Conservation (phyloP, 2,329 filamentous ascomycete species). For the Ophiobolus disseminans region DNA sequence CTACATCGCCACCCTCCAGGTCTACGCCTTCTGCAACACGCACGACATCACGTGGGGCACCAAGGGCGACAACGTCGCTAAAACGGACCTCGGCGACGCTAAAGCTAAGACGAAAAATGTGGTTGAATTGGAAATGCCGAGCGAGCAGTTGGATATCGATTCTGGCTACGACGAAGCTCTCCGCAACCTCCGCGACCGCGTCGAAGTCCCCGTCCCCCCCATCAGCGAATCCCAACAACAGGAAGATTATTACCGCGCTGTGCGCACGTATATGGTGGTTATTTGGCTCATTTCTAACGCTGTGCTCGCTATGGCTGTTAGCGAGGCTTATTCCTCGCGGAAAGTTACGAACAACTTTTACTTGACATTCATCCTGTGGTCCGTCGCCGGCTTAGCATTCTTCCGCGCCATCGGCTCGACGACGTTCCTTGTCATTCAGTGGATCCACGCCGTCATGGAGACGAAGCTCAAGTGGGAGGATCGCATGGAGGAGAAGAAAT, state of each 20-base stretch:
- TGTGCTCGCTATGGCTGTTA: constrained; percentile 90
- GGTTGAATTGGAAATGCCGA: constrained; percentile 96
- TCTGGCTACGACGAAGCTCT: constrained; percentile 96
- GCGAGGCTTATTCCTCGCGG: constrained; percentile 78
- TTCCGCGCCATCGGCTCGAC: constrained; percentile 86
- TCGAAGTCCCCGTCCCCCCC: constrained; percentile 74
- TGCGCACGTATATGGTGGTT: constrained; percentile 97
- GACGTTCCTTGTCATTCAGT: constrained; percentile 83
- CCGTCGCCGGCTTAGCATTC: constrained; percentile 81
- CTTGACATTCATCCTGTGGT: constrained; percentile 91
- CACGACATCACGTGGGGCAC: constrained; percentile 99
- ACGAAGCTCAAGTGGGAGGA: constrained; percentile 71
- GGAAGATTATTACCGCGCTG: constrained; percentile 97
- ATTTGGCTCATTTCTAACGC: constrained; percentile 93
- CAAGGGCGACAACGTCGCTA: constrained; percentile 95
- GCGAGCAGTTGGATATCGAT: constrained; percentile 97
- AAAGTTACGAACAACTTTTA: constrained; percentile 85
- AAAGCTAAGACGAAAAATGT: constrained; percentile 74
- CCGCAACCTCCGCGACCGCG: constrained; percentile 89
- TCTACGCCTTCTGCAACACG: constrained; percentile 99
- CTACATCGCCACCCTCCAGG: constrained; percentile 96
- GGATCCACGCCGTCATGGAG: constrained; percentile 84
- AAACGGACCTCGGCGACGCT: constrained; percentile 89
- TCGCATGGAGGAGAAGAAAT: constrained; percentile 41
- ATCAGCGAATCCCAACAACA: constrained; percentile 82